Conservation (phyloP, 1,139 yeast genomes). For the Pneumocystis wakefieldiae region DNA sequence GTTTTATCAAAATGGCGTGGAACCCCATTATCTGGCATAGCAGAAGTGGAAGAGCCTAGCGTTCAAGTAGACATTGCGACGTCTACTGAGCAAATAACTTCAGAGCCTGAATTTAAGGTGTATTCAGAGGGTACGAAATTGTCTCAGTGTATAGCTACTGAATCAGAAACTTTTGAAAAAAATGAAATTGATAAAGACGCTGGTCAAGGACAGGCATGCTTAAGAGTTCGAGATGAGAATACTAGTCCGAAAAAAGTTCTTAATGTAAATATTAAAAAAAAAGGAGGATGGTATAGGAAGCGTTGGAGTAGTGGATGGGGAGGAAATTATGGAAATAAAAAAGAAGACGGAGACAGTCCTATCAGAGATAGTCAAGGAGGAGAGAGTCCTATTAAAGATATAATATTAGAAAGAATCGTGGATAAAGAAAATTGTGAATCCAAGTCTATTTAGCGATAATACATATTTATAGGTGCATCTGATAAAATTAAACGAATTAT, state of each 20-base stretch:
- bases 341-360: not conserved
- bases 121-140: not conserved
- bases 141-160: not conserved
- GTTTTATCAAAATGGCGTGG: slow-evolving; percentile 3
- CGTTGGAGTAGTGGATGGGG: not conserved
- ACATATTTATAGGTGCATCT: not conserved
- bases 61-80: not conserved
- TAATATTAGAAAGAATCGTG: not conserved
- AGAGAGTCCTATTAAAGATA: not conserved
- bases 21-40: not conserved
- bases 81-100: not conserved
- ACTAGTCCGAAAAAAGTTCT: not conserved
- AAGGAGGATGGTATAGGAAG: not conserved
- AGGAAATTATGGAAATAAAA: not conserved
- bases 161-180: not conserved
- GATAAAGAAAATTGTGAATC: not conserved
- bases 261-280: not conserved
- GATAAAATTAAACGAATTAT: not conserved
- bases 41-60: not conserved
- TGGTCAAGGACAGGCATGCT: not conserved
- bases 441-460: not conserved
- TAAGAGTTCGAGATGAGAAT: not conserved
- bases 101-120: not conserved
- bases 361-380: not conserved
- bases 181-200: not conserved